These are phyloP conservation scores for Calocybe gangraenosa DNA, from an alignment of 768 basidiomycete genomes.

Conservation along the genomic window DNA sequence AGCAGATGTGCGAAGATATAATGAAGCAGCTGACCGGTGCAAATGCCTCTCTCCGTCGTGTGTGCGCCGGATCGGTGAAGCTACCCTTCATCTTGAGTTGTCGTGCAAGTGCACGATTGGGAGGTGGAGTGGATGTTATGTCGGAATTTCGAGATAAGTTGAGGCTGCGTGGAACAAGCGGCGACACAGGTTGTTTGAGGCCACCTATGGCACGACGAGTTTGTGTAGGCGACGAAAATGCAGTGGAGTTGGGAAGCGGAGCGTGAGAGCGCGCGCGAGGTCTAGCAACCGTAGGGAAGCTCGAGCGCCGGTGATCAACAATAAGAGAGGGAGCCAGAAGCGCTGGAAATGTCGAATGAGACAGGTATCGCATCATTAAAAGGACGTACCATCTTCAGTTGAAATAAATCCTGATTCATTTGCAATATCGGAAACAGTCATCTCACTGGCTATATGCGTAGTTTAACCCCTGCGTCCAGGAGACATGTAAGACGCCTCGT, in stretches of 20 bases:
- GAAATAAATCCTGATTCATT: slow-evolving; percentile 43
- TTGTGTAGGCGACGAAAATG: slow-evolving; percentile 34
- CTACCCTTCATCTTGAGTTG: slow-evolving; percentile 66
- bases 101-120: slow-evolving; percentile 48
- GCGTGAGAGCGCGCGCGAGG: slow-evolving; percentile 59
- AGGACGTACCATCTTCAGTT: slow-evolving; percentile 44
- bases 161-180: slow-evolving; percentile 29
- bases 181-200: slow-evolving; percentile 26
- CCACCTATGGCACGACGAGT: slow-evolving; percentile 21
- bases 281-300: slow-evolving; percentile 31
- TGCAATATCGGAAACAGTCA: slow-evolving; percentile 40
- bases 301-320: slow-evolving; percentile 31
- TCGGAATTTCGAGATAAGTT: slow-evolving; percentile 27
- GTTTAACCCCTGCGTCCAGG: slow-evolving; percentile 23
- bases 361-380: slow-evolving; percentile 5
- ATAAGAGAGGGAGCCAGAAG: slow-evolving; percentile 59
- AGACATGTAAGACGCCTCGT: slow-evolving; percentile 21
- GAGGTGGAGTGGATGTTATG: slow-evolving; percentile 63
- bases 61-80: slow-evolving; percentile 65
- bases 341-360: slow-evolving; percentile 29
- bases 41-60: slow-evolving; percentile 41
- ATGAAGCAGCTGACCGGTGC: slow-evolving; percentile 31
- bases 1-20: slow-evolving; percentile 17
- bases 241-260: slow-evolving; percentile 28
- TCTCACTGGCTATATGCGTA: slow-evolving; percentile 51